Conservation (phyloP, 208 protist genomes). For the Trypanosoma rangeli region DNA sequence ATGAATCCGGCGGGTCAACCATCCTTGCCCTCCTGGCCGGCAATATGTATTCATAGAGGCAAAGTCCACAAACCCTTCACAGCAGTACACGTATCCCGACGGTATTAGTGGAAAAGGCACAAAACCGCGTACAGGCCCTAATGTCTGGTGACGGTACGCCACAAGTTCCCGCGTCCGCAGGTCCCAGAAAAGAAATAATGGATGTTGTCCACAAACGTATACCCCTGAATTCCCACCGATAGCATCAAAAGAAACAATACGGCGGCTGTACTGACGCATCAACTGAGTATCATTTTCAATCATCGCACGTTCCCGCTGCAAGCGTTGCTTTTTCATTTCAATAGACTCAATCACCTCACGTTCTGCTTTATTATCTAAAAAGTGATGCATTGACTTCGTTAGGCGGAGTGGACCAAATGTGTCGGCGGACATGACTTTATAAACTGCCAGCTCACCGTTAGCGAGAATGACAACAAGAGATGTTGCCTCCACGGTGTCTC, state of each 20-base stretch:
- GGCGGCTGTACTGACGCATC: slow-evolving; percentile 64
- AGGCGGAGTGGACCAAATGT: slow-evolving; percentile 49
- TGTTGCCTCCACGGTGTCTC: slow-evolving; percentile 15
- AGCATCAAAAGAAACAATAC: slow-evolving; percentile 53
- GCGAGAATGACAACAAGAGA: slow-evolving; percentile 61
- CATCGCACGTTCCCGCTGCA: slow-evolving; percentile 52
- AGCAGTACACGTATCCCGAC: slow-evolving; percentile 78
- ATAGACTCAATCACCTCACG: slow-evolving; percentile 77
- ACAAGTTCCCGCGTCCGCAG: slow-evolving; percentile 49
- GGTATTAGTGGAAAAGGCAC: slow-evolving; percentile 59
- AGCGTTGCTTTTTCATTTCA: slow-evolving; percentile 62
- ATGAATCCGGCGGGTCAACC: slow-evolving; percentile 69
- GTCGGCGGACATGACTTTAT: slow-evolving; percentile 46
- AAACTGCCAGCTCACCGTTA: slow-evolving; percentile 77
- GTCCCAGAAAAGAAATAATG: slow-evolving; percentile 78
- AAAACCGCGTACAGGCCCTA: slow-evolving; percentile 70
- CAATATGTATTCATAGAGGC: slow-evolving; percentile 65
- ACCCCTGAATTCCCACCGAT: slow-evolving; percentile 55
- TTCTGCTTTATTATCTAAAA: slow-evolving; percentile 71
- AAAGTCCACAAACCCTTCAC: slow-evolving; percentile 80
- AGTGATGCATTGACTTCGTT: slow-evolving; percentile 72
- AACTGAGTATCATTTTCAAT: slow-evolving; percentile 62
- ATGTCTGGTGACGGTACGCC: slow-evolving; percentile 55
- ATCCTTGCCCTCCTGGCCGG: slow-evolving; percentile 42
- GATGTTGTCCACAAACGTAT: slow-evolving; percentile 86